Base-by-base conservation (phyloP, 495 filamentous ascomycete genomes). In the Trichoderma orchidacearum region DNA sequence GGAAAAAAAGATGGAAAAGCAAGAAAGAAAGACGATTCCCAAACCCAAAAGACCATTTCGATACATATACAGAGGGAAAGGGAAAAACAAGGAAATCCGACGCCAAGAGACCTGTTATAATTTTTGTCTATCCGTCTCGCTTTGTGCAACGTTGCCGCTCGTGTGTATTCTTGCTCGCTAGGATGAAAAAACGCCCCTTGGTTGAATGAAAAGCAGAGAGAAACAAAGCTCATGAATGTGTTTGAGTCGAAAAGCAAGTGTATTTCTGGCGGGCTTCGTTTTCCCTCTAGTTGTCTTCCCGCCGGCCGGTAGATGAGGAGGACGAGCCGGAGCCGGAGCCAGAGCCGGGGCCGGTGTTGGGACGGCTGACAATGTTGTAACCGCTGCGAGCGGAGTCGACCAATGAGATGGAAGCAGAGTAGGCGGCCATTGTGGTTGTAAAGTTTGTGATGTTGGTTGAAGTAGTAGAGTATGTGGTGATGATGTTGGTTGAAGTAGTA, bases 321-420 rank as follows among this genome's bases (percentile, higher is more conserved):
- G 9, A 9, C 8, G 41, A 48, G 41, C 41, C 21, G 21, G 41
- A 48, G 41, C 41, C 27, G 23, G 41, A 48, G 0, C 41, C 41
- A 48, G 41, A 48, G 41, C 51, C 30, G 6, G 51, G 28, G 11
- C 51, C 51, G 11, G 51, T 34, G 28, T 53, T 34, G n/a, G 51
- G 29, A 17, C 51, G 18, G 15, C 18, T 30, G 28, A 34, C 73
- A 70, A 66, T 66, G 63, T 64, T 77, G 67, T 77, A 77, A 34
- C 74, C 74, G 31, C 68, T 72, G 59, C 74, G 74, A 58, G 73
- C 74, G 15, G 32, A 55, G 53, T 55, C 53, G 21, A 48, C 41
- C 65, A 78, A 81, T 58, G 74, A 82, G 60, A 81, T 80, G 61
- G 79, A 79, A 63, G 45, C 32, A 63, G 65, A 53, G 55, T 63